These are phyloP conservation scores for Fusarium dlaminii DNA, from an alignment of 2,329 filamentous ascomycete species.

Conservation along the genomic window DNA sequence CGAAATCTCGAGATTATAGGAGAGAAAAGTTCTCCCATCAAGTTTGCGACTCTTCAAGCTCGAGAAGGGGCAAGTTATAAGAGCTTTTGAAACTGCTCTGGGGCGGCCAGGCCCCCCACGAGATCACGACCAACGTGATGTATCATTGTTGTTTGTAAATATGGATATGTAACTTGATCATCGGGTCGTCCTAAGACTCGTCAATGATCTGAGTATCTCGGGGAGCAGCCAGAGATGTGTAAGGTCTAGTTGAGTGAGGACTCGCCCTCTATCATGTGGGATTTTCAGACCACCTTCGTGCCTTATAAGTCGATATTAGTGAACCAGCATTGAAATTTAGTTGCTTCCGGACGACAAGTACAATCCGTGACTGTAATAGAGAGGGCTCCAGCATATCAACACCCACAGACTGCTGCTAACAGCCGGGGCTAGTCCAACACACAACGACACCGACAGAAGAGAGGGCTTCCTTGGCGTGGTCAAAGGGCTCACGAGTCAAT, in stretches of 20 bases:
- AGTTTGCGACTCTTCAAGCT: slow-evolving; percentile 1
- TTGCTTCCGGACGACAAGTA: not conserved
- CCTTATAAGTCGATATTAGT: not conserved
- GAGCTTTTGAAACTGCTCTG: slow-evolving; percentile 17
- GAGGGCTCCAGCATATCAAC: not conserved
- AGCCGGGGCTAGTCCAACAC: slow-evolving; percentile 12
- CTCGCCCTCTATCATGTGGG: slow-evolving; percentile 14
- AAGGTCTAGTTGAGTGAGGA: slow-evolving; percentile 15
- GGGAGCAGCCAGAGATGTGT: slow-evolving; percentile 11
- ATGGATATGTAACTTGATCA: not conserved
- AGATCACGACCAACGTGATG: slow-evolving; percentile 35
- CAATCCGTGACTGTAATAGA: not conserved
- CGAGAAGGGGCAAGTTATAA: not conserved
- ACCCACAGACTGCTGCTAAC: not conserved
- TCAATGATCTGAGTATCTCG: not conserved
- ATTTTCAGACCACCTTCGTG: not conserved
- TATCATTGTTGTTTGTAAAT: slow-evolving; percentile 33
- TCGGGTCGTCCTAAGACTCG: not conserved
- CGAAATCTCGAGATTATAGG: not conserved
- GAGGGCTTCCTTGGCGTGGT: not conserved
- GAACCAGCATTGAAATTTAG: too few species aligned
- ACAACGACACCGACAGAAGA: not conserved
- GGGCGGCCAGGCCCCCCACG: slow-evolving; percentile 15
- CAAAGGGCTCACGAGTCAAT: too few species aligned
- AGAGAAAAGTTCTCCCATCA: not conserved